Percentiles rank a stretch among this genome's conserved stretches.
phyloP scores from a whole-genome alignment of 805 yeast genomes.

The Starmerella potacharoeniae region DNA sequence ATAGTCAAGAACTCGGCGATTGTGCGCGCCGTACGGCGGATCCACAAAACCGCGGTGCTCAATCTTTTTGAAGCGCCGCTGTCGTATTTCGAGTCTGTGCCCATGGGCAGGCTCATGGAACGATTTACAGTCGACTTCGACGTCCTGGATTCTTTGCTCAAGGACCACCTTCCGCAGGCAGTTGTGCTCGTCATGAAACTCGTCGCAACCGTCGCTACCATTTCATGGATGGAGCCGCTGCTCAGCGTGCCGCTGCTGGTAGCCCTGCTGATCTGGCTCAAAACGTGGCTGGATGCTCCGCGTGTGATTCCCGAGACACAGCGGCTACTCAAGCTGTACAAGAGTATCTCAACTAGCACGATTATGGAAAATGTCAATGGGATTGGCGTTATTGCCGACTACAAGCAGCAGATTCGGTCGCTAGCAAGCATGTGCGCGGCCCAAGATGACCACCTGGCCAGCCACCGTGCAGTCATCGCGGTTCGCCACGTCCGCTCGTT shows the following conservation, averaged over 20 bases:
- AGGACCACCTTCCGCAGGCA: constrained; percentile 70
- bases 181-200: constrained; percentile 31
- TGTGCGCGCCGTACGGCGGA: background rate
- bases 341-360: background rate
- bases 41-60: constrained; percentile 59
- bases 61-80: constrained; percentile 74
- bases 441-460: background rate
- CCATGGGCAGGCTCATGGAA: constrained; percentile 73
- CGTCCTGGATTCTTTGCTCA: background rate
- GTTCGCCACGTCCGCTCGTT: background rate
- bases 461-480: background rate
- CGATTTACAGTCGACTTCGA: background rate
- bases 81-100: constrained; percentile 88
- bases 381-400: background rate
- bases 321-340: constrained; percentile 69
- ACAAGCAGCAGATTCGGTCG: background rate
- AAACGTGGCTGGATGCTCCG: constrained; percentile 32
- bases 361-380: constrained; percentile 4
- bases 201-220: background rate
- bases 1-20: background rate
- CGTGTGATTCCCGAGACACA: constrained; percentile 54
- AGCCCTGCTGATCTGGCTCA: too few species aligned
- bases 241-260: too few species aligned
- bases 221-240: too few species aligned
- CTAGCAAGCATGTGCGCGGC: background rate